Base-by-base conservation (phyloP, 257 asterid genomes). In the Gardenia jasminoides region DNA sequence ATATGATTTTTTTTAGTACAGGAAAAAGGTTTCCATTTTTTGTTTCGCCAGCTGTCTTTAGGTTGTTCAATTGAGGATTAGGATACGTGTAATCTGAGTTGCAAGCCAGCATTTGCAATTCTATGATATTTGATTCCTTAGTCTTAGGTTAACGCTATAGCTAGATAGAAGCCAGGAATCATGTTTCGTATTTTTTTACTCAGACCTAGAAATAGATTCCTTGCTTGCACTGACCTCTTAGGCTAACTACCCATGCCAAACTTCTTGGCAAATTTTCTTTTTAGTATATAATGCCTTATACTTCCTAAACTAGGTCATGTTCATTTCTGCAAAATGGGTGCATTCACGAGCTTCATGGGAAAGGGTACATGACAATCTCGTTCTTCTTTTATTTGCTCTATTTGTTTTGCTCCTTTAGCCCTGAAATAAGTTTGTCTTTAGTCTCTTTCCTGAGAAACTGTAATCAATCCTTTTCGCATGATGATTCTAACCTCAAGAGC, bases 301-400 rank as follows among this genome's bases (percentile, higher is more conserved):
- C 31, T 30, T 68, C 47, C 71, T 10, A 67, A 67, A 7, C 9
- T 26, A 20, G n/a, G 67, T 26, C 62, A 70, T 67, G 68, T 67
- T 16, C 62, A 10, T 16, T 58, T 64, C 81, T 24, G 62, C 80
- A 88, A 77, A 50, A 94, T 94, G 97, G 97, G 96, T 77, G 68
- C 89, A 83, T 39, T 90, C 76, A 82, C 87, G 91, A 92, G 96
- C 79, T 83, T 90, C 84, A 88, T 90, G 92, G 94, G 93, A 79
- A 90, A 83, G 88, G 97, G 98, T 92, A 47, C 76, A 82, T 54
- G 36, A 76, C 62, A 69, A 50, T 31, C 48, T 79, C 24, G 9
- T 28, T 52, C 19, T 52, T 41, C 44, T 52, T 62, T n/a, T 39
- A 22, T 58, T 10, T 74, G 56, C 10, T 16, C 20, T 33, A 5